Evolutionary conservation across 768 basidiomycete genomes (phyloP), one percentile per base, ranked within the genome.

Genomic region (Sporobolomyces phaffii): DNA sequence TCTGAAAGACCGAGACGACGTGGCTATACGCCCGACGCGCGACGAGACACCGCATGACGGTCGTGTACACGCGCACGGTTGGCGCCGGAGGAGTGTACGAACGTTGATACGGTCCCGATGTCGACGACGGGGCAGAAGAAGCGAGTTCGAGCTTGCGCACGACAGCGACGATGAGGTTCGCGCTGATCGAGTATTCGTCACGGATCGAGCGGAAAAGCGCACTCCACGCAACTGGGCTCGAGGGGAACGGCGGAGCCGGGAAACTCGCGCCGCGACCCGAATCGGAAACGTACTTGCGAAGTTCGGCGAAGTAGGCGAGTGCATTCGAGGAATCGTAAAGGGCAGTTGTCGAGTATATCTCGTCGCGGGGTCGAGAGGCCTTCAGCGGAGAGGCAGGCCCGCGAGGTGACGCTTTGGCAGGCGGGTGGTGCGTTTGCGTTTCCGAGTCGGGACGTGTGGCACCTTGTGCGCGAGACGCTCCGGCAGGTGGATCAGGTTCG

Each of bases 311-410:
- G 52, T 66, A 65, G 5, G 60, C 40, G 14, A 66, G 47, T 13
- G 64, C 29, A 36, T 15, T 33, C 14, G 38, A 22, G 45, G 34
- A 50, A 10, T 45, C 33, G n/a, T 26, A 15, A 38, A 59, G 18
- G 24, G 44, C 77, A 76, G 66, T 77, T 75, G 38, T 78, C 22
- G 29, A n/a, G 24, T 58, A 31, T 64, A 68, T 77, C 74, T 60
- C 78, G 74, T 31, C 77, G 72, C n/a, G 33, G 36, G 7, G 20
- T 22, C n/a, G 59, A 10, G 45, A 24, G 52, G 8, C 3, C 9
- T 7, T n/a, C n/a, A n/a, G n/a, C n/a, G n/a, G n/a, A n/a, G n/a
- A n/a, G n/a, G n/a, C n/a, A n/a, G n/a, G n/a, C n/a, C n/a, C n/a
- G n/a, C n/a, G n/a, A n/a, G n/a, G n/a, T n/a, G n/a, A n/a, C n/a